These are phyloP conservation scores for Cystofilobasidium macerans DNA, from an alignment of 768 basidiomycete species.

Conservation along the genomic window DNA sequence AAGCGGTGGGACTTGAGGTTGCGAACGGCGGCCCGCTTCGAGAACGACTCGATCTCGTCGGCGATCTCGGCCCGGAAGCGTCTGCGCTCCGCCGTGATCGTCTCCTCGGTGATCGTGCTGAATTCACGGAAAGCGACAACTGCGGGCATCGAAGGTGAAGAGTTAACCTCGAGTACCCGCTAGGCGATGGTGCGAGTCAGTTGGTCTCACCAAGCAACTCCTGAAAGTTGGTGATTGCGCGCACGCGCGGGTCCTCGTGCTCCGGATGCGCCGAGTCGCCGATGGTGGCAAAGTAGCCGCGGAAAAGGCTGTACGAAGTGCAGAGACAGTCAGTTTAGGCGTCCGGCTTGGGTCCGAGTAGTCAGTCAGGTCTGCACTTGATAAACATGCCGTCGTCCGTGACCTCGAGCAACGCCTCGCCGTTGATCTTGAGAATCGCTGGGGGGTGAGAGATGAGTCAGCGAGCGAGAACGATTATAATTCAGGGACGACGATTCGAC, in stretches of 20 bases:
- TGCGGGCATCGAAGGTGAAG: constrained; percentile 41
- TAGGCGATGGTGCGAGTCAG: too few relatives aligned
- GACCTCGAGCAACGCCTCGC: constrained; percentile 76
- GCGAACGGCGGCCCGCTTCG: constrained; percentile 79
- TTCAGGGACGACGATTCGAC: not conserved
- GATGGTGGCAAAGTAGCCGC: constrained; percentile 84
- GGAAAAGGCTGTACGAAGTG: constrained; percentile 58
- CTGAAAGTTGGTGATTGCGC: constrained; percentile 94
- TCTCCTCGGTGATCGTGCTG: constrained; percentile 87
- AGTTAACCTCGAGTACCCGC: too few relatives aligned
- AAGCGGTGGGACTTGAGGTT: constrained; percentile 75
- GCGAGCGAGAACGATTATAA: too few relatives aligned
- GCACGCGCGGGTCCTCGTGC: constrained; percentile 72
- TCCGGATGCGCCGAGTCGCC: constrained; percentile 88
- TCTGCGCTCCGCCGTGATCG: constrained; percentile 72
- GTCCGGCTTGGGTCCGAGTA: too few relatives aligned
- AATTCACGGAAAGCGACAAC: constrained; percentile 97
- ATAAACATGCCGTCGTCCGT: constrained; percentile 97
- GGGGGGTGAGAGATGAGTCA: constrained; percentile 14
- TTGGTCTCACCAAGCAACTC: constrained; percentile 43
- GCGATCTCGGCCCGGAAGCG: constrained; percentile 81
- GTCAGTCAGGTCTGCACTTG: too few relatives aligned
- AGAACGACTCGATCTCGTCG: constrained; percentile 83
- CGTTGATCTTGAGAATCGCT: constrained; percentile 97
- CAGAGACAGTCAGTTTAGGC: not conserved